Percentiles rank a stretch among this genome's conserved stretches.
Evolutionary conservation across 1,284 basidiomycete genomes (phyloP).

Genomic region (Pterula multifida): DNA sequence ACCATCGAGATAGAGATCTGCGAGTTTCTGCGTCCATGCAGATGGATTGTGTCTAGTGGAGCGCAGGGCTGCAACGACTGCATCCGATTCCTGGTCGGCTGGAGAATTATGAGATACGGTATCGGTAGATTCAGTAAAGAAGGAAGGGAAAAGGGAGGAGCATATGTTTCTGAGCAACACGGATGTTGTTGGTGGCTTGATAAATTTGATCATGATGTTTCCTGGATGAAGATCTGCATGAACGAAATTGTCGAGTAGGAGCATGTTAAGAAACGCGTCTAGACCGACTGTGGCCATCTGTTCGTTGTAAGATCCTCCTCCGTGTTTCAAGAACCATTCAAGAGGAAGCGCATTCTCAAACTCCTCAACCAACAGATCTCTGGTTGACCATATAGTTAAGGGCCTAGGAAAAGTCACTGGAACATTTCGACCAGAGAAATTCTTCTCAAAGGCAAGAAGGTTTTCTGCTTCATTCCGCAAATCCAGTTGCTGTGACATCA

Average conservation of each 20-base stretch:
- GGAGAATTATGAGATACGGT: constrained; percentile 24
- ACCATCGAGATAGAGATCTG: constrained; percentile 53
- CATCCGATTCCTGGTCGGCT: constrained; percentile 41
- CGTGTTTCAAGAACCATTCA: constrained; percentile 79
- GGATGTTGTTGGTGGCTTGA: constrained; percentile 59
- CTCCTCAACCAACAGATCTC: constrained; percentile 84
- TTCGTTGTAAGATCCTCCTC: constrained; percentile 85
- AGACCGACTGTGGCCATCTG: constrained; percentile 87
- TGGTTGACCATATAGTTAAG: constrained; percentile 66
- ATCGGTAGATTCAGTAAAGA: constrained; percentile 24
- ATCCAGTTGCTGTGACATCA: constrained; percentile 97
- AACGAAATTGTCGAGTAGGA: constrained; percentile 95
- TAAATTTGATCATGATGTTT: constrained; percentile 97
- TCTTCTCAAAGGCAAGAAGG: constrained; percentile 74
- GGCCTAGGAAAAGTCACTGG: constrained; percentile 88
- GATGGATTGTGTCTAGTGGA: constrained; percentile 41
- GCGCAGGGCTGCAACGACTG: constrained; percentile 60
- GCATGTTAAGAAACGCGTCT: constrained; percentile 97
- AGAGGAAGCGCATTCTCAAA: constrained; percentile 89
- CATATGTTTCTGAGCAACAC: constrained; percentile 48
- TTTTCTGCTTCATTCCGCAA: constrained; percentile 87
- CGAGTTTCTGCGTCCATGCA: constrained; percentile 67
- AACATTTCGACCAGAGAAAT: constrained; percentile 73
- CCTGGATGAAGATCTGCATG: constrained; percentile 93
- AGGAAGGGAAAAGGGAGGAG: constrained; percentile 21